Percentiles rank a stretch among this genome's conserved stretches.
Evolutionary conservation across 257 asterid genomes (phyloP).

Genomic region (Solanum boliviense): DNA sequence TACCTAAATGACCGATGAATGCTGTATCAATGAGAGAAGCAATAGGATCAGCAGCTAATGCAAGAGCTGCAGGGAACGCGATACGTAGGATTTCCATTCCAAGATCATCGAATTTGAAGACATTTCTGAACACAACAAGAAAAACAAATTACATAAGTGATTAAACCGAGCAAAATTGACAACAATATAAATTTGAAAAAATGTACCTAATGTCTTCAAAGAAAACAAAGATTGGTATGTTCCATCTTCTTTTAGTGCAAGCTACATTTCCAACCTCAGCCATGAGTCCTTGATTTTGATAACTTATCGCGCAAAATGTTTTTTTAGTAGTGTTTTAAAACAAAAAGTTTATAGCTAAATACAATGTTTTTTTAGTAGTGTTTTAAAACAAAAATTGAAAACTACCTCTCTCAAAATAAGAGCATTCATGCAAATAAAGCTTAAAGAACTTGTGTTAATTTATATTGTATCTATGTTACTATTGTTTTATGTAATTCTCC

Average conservation of each 20-base stretch:
- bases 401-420: too few relatives aligned
- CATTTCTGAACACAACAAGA: slow-evolving; percentile 17
- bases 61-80: slow-evolving; percentile 86
- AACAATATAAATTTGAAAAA: neutral
- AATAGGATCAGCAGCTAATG: slow-evolving; percentile 91
- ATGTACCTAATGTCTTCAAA: slow-evolving; percentile 51
- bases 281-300: slow-evolving; percentile 15
- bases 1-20: slow-evolving; percentile 83
- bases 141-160: neutral
- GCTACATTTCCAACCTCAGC: slow-evolving; percentile 21
- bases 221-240: slow-evolving; percentile 56
- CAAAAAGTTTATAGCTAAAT: too few relatives aligned
- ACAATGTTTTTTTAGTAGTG: too few relatives aligned
- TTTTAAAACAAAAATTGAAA: too few relatives aligned
- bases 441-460: too few relatives aligned
- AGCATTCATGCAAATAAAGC: too few relatives aligned
- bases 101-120: slow-evolving; percentile 62
- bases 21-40: slow-evolving; percentile 84
- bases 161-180: neutral
- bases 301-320: too few relatives aligned
- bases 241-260: slow-evolving; percentile 19
- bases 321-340: too few relatives aligned
- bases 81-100: slow-evolving; percentile 62
- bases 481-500: too few relatives aligned
- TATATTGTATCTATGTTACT: too few relatives aligned